Evolutionary conservation across 2,329 filamentous ascomycete genomes (phyloP).

Genomic region (Colletotrichum simmondsii): DNA sequence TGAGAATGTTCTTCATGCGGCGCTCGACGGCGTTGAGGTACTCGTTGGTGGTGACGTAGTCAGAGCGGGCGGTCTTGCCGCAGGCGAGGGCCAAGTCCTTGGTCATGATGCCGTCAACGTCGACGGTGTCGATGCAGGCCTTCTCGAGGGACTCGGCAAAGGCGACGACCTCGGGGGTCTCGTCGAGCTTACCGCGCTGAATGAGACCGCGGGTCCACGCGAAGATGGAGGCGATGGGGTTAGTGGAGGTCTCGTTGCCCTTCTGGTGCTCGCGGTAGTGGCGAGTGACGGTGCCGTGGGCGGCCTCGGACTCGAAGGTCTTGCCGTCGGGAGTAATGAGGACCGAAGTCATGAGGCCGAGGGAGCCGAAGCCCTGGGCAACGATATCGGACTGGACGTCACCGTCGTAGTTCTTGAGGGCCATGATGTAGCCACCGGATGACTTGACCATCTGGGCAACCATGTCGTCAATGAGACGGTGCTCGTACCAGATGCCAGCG

Average conservation of each 20-base stretch:
- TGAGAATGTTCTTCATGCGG: constrained; percentile 83
- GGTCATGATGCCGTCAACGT: constrained; percentile 96
- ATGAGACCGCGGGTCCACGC: constrained; percentile 96
- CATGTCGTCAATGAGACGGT: constrained; percentile 99
- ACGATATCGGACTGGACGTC: constrained; percentile 99
- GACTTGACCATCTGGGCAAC: constrained; percentile 99
- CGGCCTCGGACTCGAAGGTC: constrained; percentile 97
- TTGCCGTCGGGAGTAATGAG: constrained; percentile 97
- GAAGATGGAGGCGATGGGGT: constrained; percentile 99
- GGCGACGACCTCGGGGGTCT: constrained; percentile 88
- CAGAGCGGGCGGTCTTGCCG: constrained; percentile 84
- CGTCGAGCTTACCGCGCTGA: constrained; percentile 92
- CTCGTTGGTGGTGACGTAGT: constrained; percentile 92
- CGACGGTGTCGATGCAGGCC: constrained; percentile 94
- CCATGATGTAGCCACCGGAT: constrained; percentile 95
- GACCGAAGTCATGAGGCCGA: constrained; percentile 98
- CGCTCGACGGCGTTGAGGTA: constrained; percentile 94
- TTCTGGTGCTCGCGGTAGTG: constrained; percentile 99
- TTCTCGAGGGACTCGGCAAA: constrained; percentile 94
- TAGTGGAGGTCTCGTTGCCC: constrained; percentile 95
- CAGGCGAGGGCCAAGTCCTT: constrained; percentile 98
- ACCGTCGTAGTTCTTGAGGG: constrained; percentile 99
- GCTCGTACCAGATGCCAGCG: constrained; percentile 98
- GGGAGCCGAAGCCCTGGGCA: constrained; percentile 96
- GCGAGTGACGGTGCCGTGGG: constrained; percentile 97